Evolutionary conservation across 345 rosid species (phyloP).

Genomic region (Corchorus olitorius): DNA sequence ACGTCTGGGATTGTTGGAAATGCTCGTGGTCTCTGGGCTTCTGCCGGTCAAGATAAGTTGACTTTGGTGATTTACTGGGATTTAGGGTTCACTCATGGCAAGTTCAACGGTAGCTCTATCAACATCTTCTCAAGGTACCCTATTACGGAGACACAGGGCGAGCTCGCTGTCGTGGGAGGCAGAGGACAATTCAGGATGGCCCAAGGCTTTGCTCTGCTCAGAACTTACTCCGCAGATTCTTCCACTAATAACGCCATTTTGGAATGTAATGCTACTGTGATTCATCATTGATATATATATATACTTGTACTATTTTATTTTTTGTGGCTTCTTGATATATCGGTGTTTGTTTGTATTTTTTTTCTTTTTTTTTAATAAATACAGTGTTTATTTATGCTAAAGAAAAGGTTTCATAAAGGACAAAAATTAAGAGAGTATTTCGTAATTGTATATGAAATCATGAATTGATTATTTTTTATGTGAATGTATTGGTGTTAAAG

Average conservation of each 20-base stretch:
- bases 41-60: background rate
- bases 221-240: background rate
- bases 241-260: slow-evolving; percentile 20
- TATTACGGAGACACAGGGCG: slow-evolving; percentile 16
- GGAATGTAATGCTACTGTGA: slow-evolving; percentile 18
- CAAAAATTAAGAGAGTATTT: too few relatives aligned
- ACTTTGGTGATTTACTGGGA: slow-evolving; percentile 22
- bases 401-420: too few relatives aligned
- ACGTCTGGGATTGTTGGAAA: slow-evolving; percentile 25
- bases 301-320: too few relatives aligned
- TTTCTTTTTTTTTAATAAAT: too few relatives aligned
- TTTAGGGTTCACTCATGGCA: slow-evolving; percentile 27
- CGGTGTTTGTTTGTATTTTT: too few relatives aligned
- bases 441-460: too few relatives aligned
- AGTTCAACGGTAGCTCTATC: slow-evolving; percentile 32
- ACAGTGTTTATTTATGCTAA: too few relatives aligned
- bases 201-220: slow-evolving; percentile 24
- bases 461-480: too few relatives aligned
- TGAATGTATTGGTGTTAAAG: too few relatives aligned
- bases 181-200: slow-evolving; percentile 30
- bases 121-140: slow-evolving; percentile 31
- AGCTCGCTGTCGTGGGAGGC: slow-evolving; percentile 35
- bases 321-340: too few relatives aligned
- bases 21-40: slow-evolving; percentile 31
- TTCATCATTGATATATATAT: background rate